A percentile compares a stretch with the other conserved stretches of the same genome.
phyloP scores from a whole-genome alignment of 805 yeast species.

The Peterozyma xylosa region DNA sequence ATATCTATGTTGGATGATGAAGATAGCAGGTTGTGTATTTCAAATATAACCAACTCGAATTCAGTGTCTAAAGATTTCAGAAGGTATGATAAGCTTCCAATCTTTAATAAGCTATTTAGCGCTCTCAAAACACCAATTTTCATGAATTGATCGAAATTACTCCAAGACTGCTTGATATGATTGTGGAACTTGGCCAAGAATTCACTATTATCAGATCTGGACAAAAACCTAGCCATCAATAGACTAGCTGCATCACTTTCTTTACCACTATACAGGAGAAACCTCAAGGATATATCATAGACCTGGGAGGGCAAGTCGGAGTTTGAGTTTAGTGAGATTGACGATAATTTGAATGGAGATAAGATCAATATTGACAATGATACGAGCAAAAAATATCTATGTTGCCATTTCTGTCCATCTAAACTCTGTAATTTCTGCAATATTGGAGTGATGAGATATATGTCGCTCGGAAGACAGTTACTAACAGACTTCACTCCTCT shows the following conservation, averaged over 20 bases:
- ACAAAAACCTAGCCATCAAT: slow-evolving; percentile 44
- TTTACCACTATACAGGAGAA: slow-evolving; percentile 42
- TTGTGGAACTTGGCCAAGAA: slow-evolving; percentile 19
- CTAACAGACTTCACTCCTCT: slow-evolving; percentile 56
- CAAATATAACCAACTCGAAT: not conserved
- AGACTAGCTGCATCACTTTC: slow-evolving; percentile 47
- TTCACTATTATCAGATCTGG: slow-evolving; percentile 34
- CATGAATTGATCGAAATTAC: slow-evolving; percentile 6
- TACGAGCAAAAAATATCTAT: slow-evolving; percentile 41
- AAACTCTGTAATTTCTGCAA: slow-evolving; percentile 15
- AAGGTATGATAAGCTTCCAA: slow-evolving; percentile 1
- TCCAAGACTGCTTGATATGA: slow-evolving; percentile 9
- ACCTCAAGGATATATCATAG: slow-evolving; percentile 23
- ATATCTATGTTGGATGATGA: slow-evolving; percentile 6
- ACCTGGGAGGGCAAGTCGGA: slow-evolving; percentile 25
- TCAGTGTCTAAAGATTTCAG: not conserved
- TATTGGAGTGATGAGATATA: slow-evolving; percentile 36
- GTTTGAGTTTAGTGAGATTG: slow-evolving; percentile 19
- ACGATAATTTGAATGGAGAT: slow-evolving; percentile 63
- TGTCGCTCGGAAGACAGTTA: slow-evolving; percentile 55
- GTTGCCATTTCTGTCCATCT: slow-evolving; percentile 32
- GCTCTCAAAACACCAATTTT: slow-evolving; percentile 14
- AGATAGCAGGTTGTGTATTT: not conserved
- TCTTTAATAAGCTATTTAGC: slow-evolving; percentile 17
- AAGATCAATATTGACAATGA: slow-evolving; percentile 69